Conservation (phyloP, 345 rosid species). For the Pistacia integerrima region DNA sequence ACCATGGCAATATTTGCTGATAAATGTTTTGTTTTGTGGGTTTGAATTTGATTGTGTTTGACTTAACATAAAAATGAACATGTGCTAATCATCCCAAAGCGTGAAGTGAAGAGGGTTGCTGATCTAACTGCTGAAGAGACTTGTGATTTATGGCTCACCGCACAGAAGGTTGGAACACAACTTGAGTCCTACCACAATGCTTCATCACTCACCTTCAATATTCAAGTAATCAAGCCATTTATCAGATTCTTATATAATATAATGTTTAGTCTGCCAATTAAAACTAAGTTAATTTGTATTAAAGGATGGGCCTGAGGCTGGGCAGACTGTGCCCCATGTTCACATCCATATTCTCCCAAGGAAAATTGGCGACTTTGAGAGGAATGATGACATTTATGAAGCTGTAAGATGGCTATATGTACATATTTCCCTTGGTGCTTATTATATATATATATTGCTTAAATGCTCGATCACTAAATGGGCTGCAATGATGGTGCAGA, state of each 20-base stretch:
- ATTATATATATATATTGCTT: too few species aligned
- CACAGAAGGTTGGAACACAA: slow-evolving; percentile 70
- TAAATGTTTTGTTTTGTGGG: neutral
- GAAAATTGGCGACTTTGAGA: slow-evolving; percentile 82
- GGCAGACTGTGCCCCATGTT: slow-evolving; percentile 92
- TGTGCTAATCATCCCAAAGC: slow-evolving; percentile 88
- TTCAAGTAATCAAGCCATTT: slow-evolving; percentile 52
- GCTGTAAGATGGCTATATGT: slow-evolving; percentile 49
- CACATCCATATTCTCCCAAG: slow-evolving; percentile 90
- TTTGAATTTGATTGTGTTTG: neutral
- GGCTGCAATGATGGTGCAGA: slow-evolving; percentile 34
- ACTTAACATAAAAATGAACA: slow-evolving; percentile 56
- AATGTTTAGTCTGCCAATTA: too few species aligned
- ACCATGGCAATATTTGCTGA: too few species aligned
- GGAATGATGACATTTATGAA: slow-evolving; percentile 85
- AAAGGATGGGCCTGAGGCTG: slow-evolving; percentile 92
- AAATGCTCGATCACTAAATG: neutral
- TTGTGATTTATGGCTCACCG: slow-evolving; percentile 73
- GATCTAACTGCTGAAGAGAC: slow-evolving; percentile 89
- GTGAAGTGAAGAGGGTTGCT: slow-evolving; percentile 80
- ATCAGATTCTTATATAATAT: too few species aligned
- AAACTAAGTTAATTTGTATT: too few species aligned
- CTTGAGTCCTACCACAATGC: slow-evolving; percentile 80
- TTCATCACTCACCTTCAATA: slow-evolving; percentile 73
- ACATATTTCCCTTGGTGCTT: too few species aligned